Evolutionary conservation across 2,329 filamentous ascomycete species (phyloP), one percentile per base, ranked within the genome.

Genomic region (Knufia petricola): DNA sequence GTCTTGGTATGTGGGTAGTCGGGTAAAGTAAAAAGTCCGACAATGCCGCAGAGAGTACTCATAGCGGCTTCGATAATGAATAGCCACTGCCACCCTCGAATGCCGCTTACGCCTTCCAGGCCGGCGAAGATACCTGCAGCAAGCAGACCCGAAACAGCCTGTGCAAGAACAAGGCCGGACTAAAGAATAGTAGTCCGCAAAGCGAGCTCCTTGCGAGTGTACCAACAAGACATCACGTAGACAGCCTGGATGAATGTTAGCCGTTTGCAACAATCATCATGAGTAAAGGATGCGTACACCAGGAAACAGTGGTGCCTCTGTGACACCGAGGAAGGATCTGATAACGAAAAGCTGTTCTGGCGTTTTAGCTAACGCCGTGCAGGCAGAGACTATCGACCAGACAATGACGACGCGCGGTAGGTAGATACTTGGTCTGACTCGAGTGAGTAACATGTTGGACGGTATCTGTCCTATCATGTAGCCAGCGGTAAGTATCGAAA

Each of bases 171-270:
- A 56, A 77, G 78, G 1, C 76, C 74, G 54, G 74, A 76, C 62
- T 78, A 79, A 17, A 80, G 62, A 21, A 79, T 69, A 49, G 75
- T 75, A 54, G 77, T 78, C 7, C 52, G 50, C 47, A 66, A 65
- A 12, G 73, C 71, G 52, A 80, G 57, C 63, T 79, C 76, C 40
- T 72, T 70, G 36, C 78, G 70, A 1, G 79, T 83, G 62, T 84
- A 84, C 74, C 79, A 84, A 55, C 80, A 79, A 0, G 76, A 79
- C 19, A 84, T 68, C 37, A 82, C 76, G 32, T 82, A 68, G 9
- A 82, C 67, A 12, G 73, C 50, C 66, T n/a, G n/a, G n/a, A n/a
- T n/a, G n/a, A n/a, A n/a, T n/a, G n/a, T n/a, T n/a, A n/a, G n/a
- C n/a, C n/a, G n/a, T n/a, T n/a, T n/a, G n/a, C n/a, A n/a, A n/a